Conservation (phyloP, 768 basidiomycete genomes). For the Termitomyces sp. region DNA sequence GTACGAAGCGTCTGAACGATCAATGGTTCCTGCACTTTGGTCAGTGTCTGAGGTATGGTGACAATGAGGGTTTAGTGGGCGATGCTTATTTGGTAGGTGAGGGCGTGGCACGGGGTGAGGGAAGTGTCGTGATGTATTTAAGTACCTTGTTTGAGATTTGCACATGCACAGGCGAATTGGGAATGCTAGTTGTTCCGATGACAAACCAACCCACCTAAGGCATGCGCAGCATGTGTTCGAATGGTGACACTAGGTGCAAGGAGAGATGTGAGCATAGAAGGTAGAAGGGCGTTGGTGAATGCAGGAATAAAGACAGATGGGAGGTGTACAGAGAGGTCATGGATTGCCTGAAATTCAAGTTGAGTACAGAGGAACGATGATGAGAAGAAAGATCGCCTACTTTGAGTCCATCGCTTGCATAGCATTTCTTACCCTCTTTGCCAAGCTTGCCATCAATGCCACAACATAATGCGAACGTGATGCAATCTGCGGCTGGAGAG, state of each 20-base stretch:
- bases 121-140: constrained; percentile 42
- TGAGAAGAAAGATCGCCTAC: constrained; percentile 30
- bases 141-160: constrained; percentile 49
- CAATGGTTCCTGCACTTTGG: no score
- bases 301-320: constrained; percentile 67
- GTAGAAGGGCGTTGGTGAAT: constrained; percentile 47
- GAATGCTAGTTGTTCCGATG: constrained; percentile 47
- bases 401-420: constrained; percentile 74
- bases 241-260: constrained; percentile 62
- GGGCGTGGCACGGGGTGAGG: constrained; percentile 26
- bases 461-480: constrained; percentile 67
- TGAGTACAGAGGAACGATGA: constrained; percentile 1
- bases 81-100: constrained; percentile 37
- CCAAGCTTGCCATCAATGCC: constrained; percentile 83
- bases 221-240: constrained; percentile 71
- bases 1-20: no score
- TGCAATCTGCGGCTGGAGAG: constrained; percentile 57
- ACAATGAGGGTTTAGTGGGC: constrained; percentile 22
- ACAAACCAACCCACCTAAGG: constrained; percentile 74
- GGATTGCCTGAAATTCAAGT: constrained; percentile 52
- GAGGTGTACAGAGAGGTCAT: constrained; percentile 61
- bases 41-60: no score
- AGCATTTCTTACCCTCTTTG: constrained; percentile 87
- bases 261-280: constrained; percentile 58
- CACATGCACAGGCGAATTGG: constrained; percentile 43